Evolutionary conservation across 2,329 filamentous ascomycete genomes (phyloP).

Genomic region (Leptographium flavum): DNA sequence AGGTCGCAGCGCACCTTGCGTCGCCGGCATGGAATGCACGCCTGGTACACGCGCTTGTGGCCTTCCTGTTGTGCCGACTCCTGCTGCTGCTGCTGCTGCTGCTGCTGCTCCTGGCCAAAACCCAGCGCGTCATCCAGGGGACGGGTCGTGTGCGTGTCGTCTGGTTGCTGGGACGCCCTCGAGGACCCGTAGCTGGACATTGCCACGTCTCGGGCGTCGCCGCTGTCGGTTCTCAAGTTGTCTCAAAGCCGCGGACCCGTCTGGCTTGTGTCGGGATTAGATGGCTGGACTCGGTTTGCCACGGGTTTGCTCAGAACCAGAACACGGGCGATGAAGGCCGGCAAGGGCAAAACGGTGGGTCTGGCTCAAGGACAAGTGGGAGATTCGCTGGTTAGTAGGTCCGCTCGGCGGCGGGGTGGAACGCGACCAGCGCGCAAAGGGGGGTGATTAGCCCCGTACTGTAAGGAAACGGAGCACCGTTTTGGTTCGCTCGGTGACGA

Average conservation of each 20-base stretch:
- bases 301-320: slow-evolving; percentile 10
- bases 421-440: too few relatives aligned
- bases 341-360: background rate
- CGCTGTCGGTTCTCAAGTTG: background rate
- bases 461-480: too few relatives aligned
- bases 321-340: background rate
- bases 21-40: slow-evolving; percentile 47
- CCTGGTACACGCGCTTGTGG: slow-evolving; percentile 48
- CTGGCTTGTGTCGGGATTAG: slow-evolving; percentile 7
- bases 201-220: slow-evolving; percentile 6
- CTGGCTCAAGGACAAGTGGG: background rate
- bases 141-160: background rate
- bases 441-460: too few relatives aligned
- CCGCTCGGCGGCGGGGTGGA: too few relatives aligned
- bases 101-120: background rate
- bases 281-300: slow-evolving; percentile 16
- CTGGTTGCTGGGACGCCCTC: slow-evolving; percentile 3
- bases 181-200: slow-evolving; percentile 15
- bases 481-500: too few relatives aligned
- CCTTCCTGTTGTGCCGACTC: slow-evolving; percentile 7
- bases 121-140: background rate
- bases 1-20: slow-evolving; percentile 50
- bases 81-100: slow-evolving; percentile 3
- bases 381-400: background rate
- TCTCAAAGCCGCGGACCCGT: background rate